Conservation (phyloP, 192 early-diverging fungal species). For the Obelidium mucronatum region DNA sequence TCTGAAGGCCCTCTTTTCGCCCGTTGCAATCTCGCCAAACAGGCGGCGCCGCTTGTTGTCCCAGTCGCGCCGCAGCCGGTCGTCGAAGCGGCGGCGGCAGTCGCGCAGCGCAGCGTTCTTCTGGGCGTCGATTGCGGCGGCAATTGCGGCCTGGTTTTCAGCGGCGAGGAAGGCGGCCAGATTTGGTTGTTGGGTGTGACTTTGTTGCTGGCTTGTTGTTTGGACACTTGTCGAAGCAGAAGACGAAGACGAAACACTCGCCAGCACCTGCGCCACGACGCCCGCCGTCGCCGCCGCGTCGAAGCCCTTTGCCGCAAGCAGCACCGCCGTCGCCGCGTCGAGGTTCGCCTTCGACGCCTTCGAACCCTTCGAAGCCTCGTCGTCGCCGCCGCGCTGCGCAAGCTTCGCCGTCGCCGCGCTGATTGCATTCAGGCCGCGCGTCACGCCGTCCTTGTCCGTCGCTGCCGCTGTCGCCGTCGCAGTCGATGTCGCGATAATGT, state of each 20-base stretch:
- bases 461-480: neutral
- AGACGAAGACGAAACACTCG: neutral
- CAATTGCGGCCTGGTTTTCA: slow-evolving; percentile 79
- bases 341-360: neutral
- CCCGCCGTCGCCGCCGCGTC: slow-evolving; percentile 76
- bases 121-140: slow-evolving; percentile 73
- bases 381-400: slow-evolving; percentile 31
- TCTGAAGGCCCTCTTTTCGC: neutral
- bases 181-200: neutral
- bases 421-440: slow-evolving; percentile 89
- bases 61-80: slow-evolving; percentile 72
- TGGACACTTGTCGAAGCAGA: neutral
- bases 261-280: neutral
- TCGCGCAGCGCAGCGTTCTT: slow-evolving; percentile 60
- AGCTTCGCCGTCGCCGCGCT: slow-evolving; percentile 71
- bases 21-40: slow-evolving; percentile 70
- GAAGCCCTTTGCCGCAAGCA: slow-evolving; percentile 81
- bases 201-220: slow-evolving; percentile 15
- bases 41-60: slow-evolving; percentile 73
- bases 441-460: slow-evolving; percentile 42
- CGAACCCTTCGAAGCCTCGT: neutral
- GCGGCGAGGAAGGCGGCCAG: slow-evolving; percentile 74
- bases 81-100: slow-evolving; percentile 69
- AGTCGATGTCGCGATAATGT: neutral
- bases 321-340: slow-evolving; percentile 56